phyloP scores from a whole-genome alignment of 345 rosid genomes.

The Acer saccharum region DNA sequence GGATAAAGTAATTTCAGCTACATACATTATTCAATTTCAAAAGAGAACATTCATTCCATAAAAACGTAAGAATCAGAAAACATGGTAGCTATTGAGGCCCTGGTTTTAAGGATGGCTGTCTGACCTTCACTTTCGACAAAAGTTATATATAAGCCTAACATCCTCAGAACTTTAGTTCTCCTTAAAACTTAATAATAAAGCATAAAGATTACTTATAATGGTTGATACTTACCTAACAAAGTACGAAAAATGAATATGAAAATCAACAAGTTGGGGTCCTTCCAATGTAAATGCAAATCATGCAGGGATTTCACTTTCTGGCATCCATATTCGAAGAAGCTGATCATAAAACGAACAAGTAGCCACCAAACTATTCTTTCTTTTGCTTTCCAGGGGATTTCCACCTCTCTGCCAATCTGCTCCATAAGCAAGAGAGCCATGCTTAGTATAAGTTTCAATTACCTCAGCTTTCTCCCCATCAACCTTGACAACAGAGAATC shows the following conservation, averaged over 20 bases:
- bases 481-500: constrained; percentile 62
- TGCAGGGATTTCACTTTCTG: constrained; percentile 29
- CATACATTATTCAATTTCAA: not conserved
- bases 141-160: not conserved
- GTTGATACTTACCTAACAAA: constrained; percentile 7
- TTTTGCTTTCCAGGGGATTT: constrained; percentile 20
- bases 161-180: not conserved
- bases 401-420: constrained; percentile 79
- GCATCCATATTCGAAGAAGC: constrained; percentile 72
- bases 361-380: constrained; percentile 52
- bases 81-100: constrained; percentile 2
- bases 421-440: constrained; percentile 80
- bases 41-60: not conserved
- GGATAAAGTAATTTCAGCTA: constrained; percentile 5
- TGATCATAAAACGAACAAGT: constrained; percentile 86
- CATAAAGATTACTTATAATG: not conserved
- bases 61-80: not conserved
- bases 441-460: constrained; percentile 59
- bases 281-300: constrained; percentile 3
- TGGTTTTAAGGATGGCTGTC: constrained; percentile 10
- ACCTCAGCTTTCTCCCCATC: constrained; percentile 49
- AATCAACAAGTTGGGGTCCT: not conserved
- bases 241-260: not conserved
- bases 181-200: not conserved
- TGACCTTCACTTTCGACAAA: constrained; percentile 4